phyloP scores from a whole-genome alignment of 2,329 filamentous ascomycete species.

The Ophiostoma australiae region DNA sequence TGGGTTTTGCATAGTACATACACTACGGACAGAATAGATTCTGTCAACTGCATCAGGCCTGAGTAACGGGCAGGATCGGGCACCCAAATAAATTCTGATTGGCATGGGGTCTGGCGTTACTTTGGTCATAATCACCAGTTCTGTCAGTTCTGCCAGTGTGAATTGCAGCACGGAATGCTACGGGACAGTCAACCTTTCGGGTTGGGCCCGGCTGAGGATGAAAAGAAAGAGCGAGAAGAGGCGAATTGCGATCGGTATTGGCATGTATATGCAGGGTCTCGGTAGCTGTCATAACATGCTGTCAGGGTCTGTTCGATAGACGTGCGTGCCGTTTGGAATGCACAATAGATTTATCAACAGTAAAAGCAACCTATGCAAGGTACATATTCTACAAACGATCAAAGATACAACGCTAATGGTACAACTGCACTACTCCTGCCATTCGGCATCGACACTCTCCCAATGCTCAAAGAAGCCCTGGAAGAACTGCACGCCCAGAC shows the following conservation, averaged over 20 bases:
- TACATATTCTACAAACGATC: background rate
- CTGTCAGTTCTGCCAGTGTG: background rate
- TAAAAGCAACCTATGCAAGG: background rate
- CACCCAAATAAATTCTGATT: background rate
- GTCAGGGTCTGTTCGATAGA: background rate
- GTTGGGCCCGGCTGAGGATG: background rate
- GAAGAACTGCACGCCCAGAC: conserved; percentile 81
- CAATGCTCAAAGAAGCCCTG: conserved; percentile 83
- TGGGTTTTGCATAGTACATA: background rate
- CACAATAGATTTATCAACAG: background rate
- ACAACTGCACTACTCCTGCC: conserved; percentile 38
- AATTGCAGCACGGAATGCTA: background rate
- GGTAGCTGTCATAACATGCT: background rate
- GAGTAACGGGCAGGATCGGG: background rate
- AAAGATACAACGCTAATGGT: background rate
- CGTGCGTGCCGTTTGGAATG: background rate
- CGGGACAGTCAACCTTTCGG: background rate
- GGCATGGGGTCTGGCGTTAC: background rate
- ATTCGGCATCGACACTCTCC: conserved; percentile 79
- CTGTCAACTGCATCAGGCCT: background rate
- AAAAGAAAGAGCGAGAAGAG: background rate
- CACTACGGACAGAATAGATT: background rate
- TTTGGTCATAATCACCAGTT: background rate
- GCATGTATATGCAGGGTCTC: conserved; percentile 4
- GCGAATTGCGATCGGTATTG: background rate